These are phyloP conservation scores for Polytrichum commune DNA, from an alignment of 225 moss, liverwort and hornwort species.

Conservation along the genomic window DNA sequence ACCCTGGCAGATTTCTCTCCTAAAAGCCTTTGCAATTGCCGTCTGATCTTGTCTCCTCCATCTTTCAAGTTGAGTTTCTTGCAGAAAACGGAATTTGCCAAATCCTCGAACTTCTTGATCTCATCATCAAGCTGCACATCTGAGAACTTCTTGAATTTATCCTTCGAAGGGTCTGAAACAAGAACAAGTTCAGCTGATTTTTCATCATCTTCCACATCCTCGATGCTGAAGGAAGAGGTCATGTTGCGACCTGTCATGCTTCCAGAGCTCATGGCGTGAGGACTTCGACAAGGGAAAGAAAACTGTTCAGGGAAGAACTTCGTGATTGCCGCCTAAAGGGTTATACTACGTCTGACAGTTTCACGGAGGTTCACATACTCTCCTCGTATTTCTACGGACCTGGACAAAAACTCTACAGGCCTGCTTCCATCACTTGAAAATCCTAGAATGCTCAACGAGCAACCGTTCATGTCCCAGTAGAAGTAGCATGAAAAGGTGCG, in stretches of 20 bases:
- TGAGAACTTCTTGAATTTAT: constrained; percentile 11
- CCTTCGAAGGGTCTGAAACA: constrained; percentile 19
- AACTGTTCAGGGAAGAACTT: too few species aligned
- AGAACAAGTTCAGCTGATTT: constrained; percentile 3
- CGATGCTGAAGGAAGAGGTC: neutral
- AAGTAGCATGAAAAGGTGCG: too few species aligned
- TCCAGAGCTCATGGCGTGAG: neutral
- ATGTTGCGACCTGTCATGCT: neutral
- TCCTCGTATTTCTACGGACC: too few species aligned
- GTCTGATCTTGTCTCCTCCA: constrained; percentile 21
- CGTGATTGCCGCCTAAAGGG: too few species aligned
- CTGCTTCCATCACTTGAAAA: too few species aligned
- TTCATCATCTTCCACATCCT: constrained; percentile 8
- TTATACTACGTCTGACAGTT: too few species aligned
- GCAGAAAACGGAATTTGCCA: neutral
- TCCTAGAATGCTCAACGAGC: too few species aligned
- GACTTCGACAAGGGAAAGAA: neutral
- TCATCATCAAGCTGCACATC: constrained; percentile 22
- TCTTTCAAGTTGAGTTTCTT: constrained; percentile 19
- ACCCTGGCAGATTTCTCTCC: constrained; percentile 25
- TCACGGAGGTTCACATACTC: too few species aligned
- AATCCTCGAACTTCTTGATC: constrained; percentile 25
- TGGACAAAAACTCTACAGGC: too few species aligned
- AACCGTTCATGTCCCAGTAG: too few species aligned
- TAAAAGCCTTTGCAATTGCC: constrained; percentile 17